Percentiles rank a stretch among this genome's conserved stretches.
Evolutionary conservation across 805 yeast genomes (phyloP).

Genomic region (Blastobotrys attinorum): DNA sequence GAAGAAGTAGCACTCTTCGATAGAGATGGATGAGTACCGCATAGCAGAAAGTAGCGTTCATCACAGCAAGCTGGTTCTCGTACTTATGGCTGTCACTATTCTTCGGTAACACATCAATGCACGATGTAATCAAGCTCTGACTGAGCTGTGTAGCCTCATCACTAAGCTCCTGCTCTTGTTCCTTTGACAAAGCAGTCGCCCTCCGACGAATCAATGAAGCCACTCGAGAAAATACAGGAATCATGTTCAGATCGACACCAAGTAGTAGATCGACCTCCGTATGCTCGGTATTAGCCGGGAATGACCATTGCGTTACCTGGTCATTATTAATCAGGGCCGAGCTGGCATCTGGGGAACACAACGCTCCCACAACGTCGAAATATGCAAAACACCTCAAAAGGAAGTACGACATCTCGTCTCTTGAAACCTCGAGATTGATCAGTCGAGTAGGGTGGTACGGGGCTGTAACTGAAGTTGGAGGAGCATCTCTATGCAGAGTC

Average conservation of each 20-base stretch:
- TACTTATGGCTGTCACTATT: conserved; percentile 11
- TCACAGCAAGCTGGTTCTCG: conserved; percentile 32
- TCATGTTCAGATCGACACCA: conserved; percentile 58
- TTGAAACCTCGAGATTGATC: conserved; percentile 13
- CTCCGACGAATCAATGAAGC: conserved; percentile 32
- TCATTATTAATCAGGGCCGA: conserved; percentile 19
- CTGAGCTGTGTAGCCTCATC: conserved; percentile 19
- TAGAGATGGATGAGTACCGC: conserved; percentile 50
- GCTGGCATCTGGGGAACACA: conserved; percentile 38
- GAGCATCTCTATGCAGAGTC: conserved; percentile 6
- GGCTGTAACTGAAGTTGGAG: conserved; percentile 6
- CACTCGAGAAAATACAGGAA: conserved; percentile 51
- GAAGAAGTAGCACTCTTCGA: conserved; percentile 45
- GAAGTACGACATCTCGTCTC: conserved; percentile 40
- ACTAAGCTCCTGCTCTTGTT: conserved; percentile 34
- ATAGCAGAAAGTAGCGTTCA: conserved; percentile 44
- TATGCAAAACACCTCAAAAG: conserved; percentile 63
- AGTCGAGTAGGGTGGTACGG: conserved; percentile 11
- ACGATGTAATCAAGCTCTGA: conserved; percentile 7
- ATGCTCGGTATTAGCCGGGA: conserved; percentile 2
- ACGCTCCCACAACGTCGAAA: conserved; percentile 53
- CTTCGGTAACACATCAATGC: neutral
- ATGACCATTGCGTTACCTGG: conserved; percentile 32
- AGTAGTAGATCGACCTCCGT: conserved; percentile 17
- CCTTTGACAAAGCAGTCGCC: conserved; percentile 27